Evolutionary conservation across 202 grass and related monocot species (phyloP).

Genomic region (Hordeum pubiflorum): DNA sequence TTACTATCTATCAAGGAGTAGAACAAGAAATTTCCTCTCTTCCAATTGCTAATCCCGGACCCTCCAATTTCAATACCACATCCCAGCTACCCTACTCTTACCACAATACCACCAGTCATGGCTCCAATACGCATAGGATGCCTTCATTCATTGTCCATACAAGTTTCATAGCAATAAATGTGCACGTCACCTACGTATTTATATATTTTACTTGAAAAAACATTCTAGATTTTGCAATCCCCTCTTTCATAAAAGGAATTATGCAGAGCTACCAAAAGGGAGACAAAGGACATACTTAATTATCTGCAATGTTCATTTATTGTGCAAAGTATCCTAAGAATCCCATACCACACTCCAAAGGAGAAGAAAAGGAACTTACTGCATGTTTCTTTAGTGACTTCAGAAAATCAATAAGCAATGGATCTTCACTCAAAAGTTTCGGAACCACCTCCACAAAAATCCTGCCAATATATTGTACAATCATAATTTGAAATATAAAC

Average conservation of each 20-base stretch:
- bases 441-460: slow-evolving; percentile 81
- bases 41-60: not conserved
- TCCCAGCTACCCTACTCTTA: not conserved
- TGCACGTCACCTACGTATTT: not conserved
- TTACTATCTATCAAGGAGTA: not conserved
- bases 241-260: not conserved
- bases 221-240: not conserved
- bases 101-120: not conserved
- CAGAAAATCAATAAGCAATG: slow-evolving; percentile 42
- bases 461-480: slow-evolving; percentile 30
- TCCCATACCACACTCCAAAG: not conserved
- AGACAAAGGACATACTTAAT: not conserved
- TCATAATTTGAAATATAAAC: not conserved
- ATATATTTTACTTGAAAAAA: not conserved
- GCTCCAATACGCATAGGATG: not conserved
- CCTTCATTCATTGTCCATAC: not conserved
- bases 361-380: slow-evolving; percentile 40
- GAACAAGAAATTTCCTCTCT: not conserved
- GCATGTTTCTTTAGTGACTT: slow-evolving; percentile 49
- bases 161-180: not conserved
- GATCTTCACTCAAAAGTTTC: slow-evolving; percentile 63
- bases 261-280: not conserved
- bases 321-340: not conserved
- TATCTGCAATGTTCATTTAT: not conserved
- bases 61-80: not conserved